Conservation (phyloP, 2,329 filamentous ascomycete genomes). For the Aspergillus arachidicola region DNA sequence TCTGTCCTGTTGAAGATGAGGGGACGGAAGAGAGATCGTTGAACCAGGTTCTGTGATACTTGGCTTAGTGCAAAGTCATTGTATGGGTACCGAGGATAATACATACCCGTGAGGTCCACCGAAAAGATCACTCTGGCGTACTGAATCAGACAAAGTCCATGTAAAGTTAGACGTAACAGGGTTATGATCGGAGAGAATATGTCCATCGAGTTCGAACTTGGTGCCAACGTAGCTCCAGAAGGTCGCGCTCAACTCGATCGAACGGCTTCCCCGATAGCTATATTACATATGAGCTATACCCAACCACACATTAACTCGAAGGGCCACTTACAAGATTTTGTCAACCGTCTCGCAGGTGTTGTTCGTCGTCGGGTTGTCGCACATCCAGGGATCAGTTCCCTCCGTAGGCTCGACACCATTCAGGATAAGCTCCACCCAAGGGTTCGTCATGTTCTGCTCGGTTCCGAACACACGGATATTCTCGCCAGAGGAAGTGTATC, state of each 20-base stretch:
- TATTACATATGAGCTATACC: background rate
- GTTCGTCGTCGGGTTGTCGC: constrained; percentile 59
- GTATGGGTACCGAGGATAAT: background rate
- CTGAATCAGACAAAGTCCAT: constrained; percentile 53
- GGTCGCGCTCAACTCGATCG: constrained; percentile 56
- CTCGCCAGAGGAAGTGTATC: constrained; percentile 62
- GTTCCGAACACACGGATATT: constrained; percentile 55
- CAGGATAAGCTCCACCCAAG: constrained; percentile 61
- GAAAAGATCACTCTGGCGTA: constrained; percentile 39
- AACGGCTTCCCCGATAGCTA: constrained; percentile 34
- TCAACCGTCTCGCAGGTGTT: constrained; percentile 67
- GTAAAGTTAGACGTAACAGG: constrained; percentile 48
- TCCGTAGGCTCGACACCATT: constrained; percentile 50
- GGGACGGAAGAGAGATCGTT: constrained; percentile 54
- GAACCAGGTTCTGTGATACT: constrained; percentile 49
- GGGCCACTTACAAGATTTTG: constrained; percentile 55
- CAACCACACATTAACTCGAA: constrained; percentile 12
- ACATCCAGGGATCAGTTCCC: constrained; percentile 47
- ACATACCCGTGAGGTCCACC: constrained; percentile 31
- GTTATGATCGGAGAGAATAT: constrained; percentile 66
- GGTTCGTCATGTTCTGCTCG: constrained; percentile 58
- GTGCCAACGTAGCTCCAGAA: constrained; percentile 53
- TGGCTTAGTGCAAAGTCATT: background rate
- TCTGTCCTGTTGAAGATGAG: constrained; percentile 33
- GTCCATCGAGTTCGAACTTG: constrained; percentile 62